Evolutionary conservation across 805 yeast genomes (phyloP).

Genomic region (Spathaspora girioi): DNA sequence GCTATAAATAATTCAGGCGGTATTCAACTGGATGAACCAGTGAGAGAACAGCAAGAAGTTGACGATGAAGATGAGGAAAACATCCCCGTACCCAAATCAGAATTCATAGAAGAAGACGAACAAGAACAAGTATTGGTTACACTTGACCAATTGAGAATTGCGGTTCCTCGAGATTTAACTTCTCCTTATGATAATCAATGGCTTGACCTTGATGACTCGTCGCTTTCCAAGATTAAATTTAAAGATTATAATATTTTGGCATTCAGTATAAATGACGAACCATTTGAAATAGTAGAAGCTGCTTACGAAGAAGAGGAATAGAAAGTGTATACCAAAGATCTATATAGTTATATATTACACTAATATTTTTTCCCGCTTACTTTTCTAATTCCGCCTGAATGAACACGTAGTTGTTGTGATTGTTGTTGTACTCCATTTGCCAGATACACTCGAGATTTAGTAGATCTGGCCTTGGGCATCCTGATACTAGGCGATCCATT

Average conservation of each 20-base stretch:
- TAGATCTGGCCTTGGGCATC: slow-evolving; percentile 23
- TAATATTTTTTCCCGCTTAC: slow-evolving; percentile 16
- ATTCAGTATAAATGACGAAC: slow-evolving; percentile 37
- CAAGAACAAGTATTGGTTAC: slow-evolving; percentile 9
- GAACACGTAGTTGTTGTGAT: slow-evolving; percentile 12
- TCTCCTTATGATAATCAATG: slow-evolving; percentile 32
- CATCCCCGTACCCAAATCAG: slow-evolving; percentile 13
- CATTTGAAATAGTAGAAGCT: slow-evolving; percentile 31
- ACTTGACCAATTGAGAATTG: slow-evolving; percentile 30
- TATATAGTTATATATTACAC: neutral
- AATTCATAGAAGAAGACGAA: slow-evolving; percentile 6
- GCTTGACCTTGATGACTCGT: slow-evolving; percentile 25
- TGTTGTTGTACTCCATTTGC: neutral
- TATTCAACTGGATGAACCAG: slow-evolving; percentile 20
- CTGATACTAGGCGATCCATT: slow-evolving; percentile 7
- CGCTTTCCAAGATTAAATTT: slow-evolving; percentile 26
- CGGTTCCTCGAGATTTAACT: slow-evolving; percentile 37
- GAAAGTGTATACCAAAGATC: neutral
- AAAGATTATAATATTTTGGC: slow-evolving; percentile 41
- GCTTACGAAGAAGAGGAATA: slow-evolving; percentile 28
- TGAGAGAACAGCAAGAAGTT: slow-evolving; percentile 16
- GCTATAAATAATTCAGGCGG: slow-evolving; percentile 51
- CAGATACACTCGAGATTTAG: slow-evolving; percentile 4
- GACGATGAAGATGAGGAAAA: slow-evolving; percentile 27
- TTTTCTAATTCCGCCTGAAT: slow-evolving; percentile 21